These are phyloP conservation scores for Neostapfia colusana DNA, from an alignment of 176 grass and related monocot species.

Conservation along the genomic window DNA sequence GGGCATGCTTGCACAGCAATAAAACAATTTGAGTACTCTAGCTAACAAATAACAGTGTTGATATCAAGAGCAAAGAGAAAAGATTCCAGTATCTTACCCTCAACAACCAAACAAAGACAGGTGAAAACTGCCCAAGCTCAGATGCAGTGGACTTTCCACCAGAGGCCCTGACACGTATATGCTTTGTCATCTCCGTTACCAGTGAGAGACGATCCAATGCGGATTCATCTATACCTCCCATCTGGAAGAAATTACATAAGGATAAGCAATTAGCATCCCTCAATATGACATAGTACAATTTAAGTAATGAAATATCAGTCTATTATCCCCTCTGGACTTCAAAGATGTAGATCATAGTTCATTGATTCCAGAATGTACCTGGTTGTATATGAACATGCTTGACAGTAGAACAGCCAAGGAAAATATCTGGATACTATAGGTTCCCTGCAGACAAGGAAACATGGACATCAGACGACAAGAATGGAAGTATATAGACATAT, in stretches of 20 bases:
- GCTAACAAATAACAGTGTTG: neutral
- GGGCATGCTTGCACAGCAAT: neutral
- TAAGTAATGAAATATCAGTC: conserved; percentile 1
- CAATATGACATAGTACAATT: neutral
- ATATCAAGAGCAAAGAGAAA: neutral
- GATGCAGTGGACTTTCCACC: conserved; percentile 81
- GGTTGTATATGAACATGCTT: conserved; percentile 99
- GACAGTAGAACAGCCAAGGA: conserved; percentile 91
- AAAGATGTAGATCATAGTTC: conserved; percentile 16
- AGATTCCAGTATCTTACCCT: conserved; percentile 49
- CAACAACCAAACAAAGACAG: conserved; percentile 96
- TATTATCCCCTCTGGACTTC: neutral
- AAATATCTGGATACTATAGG: conserved; percentile 99
- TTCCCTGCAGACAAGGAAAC: conserved; percentile 59
- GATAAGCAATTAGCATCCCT: conserved; percentile 20
- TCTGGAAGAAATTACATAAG: conserved; percentile 47
- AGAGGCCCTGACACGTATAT: conserved; percentile 88
- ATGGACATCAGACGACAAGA: neutral
- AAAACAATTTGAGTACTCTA: neutral
- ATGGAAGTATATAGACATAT: conserved; percentile 15
- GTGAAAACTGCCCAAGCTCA: conserved; percentile 94
- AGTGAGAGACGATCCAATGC: conserved; percentile 90
- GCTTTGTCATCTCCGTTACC: conserved; percentile 99
- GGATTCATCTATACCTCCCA: conserved; percentile 97
- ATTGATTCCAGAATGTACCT: conserved; percentile 51